Evolutionary conservation across 768 basidiomycete species (phyloP).

Genomic region (Hemileccinum impolitum): DNA sequence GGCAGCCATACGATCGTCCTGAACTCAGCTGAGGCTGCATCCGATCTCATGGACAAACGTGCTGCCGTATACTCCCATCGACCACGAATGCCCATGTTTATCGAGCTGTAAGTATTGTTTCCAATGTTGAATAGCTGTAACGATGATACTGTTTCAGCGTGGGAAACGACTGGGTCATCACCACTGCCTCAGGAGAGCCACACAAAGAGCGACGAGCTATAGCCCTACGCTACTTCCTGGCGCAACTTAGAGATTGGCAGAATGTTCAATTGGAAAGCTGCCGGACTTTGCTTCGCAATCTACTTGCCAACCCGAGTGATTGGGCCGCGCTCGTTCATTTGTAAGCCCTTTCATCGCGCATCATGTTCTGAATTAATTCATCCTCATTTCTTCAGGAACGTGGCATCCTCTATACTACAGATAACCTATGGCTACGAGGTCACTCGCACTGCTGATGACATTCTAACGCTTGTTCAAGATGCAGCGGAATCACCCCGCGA

Average conservation of each 20-base stretch:
- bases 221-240: conserved; percentile 10
- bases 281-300: not conserved
- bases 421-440: conserved; percentile 1
- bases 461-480: conserved; percentile 2
- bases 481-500: not conserved
- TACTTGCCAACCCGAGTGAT: not conserved
- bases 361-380: too few relatives aligned
- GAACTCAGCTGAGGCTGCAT: conserved; percentile 26
- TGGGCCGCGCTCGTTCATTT: not conserved
- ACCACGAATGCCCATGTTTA: not conserved
- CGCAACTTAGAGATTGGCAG: conserved; percentile 12
- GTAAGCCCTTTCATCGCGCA: not conserved
- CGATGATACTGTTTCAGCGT: not conserved
- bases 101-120: not conserved
- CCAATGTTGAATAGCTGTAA: not conserved
- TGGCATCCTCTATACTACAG: not conserved
- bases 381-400: not conserved
- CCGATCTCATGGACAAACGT: not conserved
- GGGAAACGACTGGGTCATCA: not conserved
- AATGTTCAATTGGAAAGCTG: conserved; percentile 3
- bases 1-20: conserved; percentile 27
- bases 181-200: conserved; percentile 4
- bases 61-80: not conserved
- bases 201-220: conserved; percentile 8
- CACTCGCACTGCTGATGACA: not conserved